Evolutionary conservation across 129 eudicot genomes (phyloP).

Genomic region (Flaveria bidentis): DNA sequence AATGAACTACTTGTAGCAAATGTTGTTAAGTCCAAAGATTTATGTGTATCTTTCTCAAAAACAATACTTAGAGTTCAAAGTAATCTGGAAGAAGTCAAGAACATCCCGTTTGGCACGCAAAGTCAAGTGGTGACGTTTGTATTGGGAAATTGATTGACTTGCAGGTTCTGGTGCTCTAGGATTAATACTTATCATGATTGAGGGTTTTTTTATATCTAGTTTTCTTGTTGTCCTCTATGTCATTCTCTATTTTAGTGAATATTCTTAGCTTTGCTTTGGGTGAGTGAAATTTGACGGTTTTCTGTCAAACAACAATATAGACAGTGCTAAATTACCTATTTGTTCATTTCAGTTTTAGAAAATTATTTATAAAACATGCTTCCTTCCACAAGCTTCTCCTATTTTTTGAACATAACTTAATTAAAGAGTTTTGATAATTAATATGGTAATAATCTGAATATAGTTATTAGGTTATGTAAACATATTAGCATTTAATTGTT

Average conservation of each 20-base stretch:
- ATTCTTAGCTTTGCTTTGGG: neutral
- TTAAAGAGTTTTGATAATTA: neutral
- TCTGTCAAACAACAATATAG: neutral
- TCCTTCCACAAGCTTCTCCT: neutral
- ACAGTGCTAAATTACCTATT: neutral
- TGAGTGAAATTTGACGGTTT: neutral
- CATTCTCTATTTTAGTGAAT: neutral
- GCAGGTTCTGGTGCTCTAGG: neutral
- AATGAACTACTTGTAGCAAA: neutral
- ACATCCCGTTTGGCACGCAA: neutral
- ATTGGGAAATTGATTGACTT: neutral
- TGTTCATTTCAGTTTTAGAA: neutral
- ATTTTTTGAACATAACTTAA: neutral
- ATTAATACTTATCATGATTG: neutral
- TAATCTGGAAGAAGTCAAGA: neutral
- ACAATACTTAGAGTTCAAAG: neutral
- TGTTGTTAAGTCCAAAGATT: neutral
- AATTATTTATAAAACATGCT: neutral
- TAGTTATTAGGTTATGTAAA: neutral
- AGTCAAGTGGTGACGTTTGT: neutral
- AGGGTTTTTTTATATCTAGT: neutral
- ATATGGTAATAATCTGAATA: neutral
- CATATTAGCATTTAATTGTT: neutral
- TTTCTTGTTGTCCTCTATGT: neutral
- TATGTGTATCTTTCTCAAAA: neutral